Evolutionary conservation across 441 rosid genomes (phyloP).

Genomic region (Raphanus hybrid): DNA sequence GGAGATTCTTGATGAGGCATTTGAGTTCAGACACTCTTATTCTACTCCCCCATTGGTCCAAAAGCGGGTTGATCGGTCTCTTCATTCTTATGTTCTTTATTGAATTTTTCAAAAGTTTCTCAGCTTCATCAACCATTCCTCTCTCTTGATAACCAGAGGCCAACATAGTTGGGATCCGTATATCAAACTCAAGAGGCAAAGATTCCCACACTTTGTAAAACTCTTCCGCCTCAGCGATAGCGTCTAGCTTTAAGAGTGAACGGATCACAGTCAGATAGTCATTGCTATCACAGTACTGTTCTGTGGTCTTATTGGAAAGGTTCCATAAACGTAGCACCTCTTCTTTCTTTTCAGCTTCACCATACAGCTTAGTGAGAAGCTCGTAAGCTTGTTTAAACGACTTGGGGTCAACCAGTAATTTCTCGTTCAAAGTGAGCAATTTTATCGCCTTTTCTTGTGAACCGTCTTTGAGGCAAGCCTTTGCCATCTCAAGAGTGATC

Average conservation of each 20-base stretch:
- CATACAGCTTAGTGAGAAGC: not conserved
- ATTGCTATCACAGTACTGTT: constrained; percentile 8
- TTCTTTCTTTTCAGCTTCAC: constrained; percentile 13
- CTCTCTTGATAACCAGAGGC: constrained; percentile 10
- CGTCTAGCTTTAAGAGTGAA: constrained; percentile 11
- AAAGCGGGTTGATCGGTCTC: constrained; percentile 7
- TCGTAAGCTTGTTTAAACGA: constrained; percentile 20
- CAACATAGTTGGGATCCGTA: constrained; percentile 2
- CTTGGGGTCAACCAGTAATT: not conserved
- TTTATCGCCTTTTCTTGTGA: constrained; percentile 1
- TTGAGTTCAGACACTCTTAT: constrained; percentile 14
- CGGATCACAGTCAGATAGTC: constrained; percentile 6
- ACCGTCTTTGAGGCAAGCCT: constrained; percentile 3
- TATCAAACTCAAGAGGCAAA: constrained; percentile 18
- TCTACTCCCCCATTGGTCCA: constrained; percentile 14
- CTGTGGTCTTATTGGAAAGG: not conserved
- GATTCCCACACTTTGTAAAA: constrained; percentile 21
- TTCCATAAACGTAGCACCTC: constrained; percentile 14
- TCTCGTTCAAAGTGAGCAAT: not conserved
- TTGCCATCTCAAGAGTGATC: constrained; percentile 7
- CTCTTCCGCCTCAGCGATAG: constrained; percentile 5
- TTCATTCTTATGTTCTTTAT: constrained; percentile 1
- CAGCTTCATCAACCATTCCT: constrained; percentile 13
- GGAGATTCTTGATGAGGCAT: constrained; percentile 24
- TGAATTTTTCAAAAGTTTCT: constrained; percentile 2